A percentile compares a stretch with the other conserved stretches of the same genome.
phyloP scores from a whole-genome alignment of 208 protist genomes.

The Dictyostelium gargantuum region DNA sequence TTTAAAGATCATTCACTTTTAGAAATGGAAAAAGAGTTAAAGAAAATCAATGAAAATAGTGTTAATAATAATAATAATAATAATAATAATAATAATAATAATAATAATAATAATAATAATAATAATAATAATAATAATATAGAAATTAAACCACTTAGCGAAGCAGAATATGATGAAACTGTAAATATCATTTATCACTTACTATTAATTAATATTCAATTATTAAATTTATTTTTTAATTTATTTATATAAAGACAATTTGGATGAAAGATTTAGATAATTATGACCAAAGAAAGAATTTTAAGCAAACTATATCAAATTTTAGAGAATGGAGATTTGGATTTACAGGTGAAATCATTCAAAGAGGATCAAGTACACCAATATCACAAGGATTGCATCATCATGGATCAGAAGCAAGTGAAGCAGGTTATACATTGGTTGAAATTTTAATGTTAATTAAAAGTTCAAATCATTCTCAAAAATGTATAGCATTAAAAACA shows the following conservation, averaged over 20 bases:
- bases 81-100: too few species aligned
- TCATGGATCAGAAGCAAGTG: conserved; percentile 33
- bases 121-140: too few species aligned
- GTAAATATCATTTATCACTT: not conserved
- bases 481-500: not conserved
- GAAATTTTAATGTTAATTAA: not conserved
- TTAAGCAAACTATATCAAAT: not conserved
- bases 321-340: conserved; percentile 47
- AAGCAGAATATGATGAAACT: conserved; percentile 14
- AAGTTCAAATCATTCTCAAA: conserved; percentile 25
- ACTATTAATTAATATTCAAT: not conserved
- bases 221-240: not conserved
- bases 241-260: not conserved
- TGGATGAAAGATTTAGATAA: conserved; percentile 63
- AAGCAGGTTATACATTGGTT: conserved; percentile 38
- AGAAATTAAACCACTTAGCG: not conserved
- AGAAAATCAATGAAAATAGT: not conserved
- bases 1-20: not conserved
- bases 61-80: too few species aligned
- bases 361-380: not conserved
- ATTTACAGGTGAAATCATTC: conserved; percentile 9
- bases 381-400: conserved; percentile 26
- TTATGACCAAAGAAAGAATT: not conserved
- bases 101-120: too few species aligned
- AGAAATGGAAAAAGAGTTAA: not conserved